Conservation (phyloP, 2,329 filamentous ascomycete genomes). For the Cladosporium oxysporum region DNA sequence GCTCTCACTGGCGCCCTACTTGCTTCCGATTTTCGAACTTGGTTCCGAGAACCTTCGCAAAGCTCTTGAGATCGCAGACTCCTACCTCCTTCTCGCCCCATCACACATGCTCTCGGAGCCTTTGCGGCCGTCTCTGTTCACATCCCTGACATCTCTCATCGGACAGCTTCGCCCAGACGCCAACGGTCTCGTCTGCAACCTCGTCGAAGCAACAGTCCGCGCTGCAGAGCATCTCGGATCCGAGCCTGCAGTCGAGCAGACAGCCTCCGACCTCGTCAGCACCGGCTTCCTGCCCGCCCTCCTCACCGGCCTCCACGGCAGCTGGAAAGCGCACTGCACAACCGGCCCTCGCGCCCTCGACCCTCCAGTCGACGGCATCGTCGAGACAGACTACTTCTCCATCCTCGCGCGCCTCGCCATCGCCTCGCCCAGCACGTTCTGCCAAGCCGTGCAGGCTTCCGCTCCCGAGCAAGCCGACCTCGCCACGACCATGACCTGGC, state of each 20-base stretch:
- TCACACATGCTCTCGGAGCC: conserved; percentile 47
- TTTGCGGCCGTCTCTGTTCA: conserved; percentile 44
- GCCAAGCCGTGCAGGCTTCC: conserved; percentile 51
- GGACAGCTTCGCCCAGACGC: conserved; percentile 46
- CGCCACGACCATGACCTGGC: conserved; percentile 46
- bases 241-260: conserved; percentile 53
- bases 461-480: conserved; percentile 29
- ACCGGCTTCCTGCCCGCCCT: conserved; percentile 60
- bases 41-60: conserved; percentile 52
- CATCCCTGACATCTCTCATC: conserved; percentile 45
- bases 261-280: conserved; percentile 57
- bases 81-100: conserved; percentile 51
- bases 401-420: conserved; percentile 78
- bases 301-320: conserved; percentile 45
- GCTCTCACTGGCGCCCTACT: conserved; percentile 44
- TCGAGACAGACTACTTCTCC: conserved; percentile 82
- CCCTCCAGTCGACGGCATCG: conserved; percentile 69
- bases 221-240: conserved; percentile 52
- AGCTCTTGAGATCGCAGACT: conserved; percentile 52
- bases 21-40: conserved; percentile 51
- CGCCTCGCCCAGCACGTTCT: conserved; percentile 69
- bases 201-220: conserved; percentile 52
- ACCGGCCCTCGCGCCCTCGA: conserved; percentile 75
- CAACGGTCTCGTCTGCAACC: conserved; percentile 48
- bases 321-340: conserved; percentile 71